Conservation (phyloP, 352 stramenopile species). For the Phytophthora pisi region DNA sequence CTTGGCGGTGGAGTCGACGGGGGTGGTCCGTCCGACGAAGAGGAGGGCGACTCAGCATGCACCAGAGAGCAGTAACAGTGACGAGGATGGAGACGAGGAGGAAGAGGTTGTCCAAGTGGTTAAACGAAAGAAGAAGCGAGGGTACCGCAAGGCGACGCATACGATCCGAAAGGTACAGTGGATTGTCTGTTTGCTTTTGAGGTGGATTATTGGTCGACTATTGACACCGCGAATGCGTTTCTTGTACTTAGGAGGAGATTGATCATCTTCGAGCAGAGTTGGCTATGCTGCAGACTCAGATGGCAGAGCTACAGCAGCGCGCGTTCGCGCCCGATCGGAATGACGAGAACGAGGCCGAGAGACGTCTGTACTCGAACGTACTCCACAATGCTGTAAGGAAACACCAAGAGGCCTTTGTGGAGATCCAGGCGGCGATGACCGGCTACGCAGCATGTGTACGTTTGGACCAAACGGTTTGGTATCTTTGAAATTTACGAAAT, state of each 20-base stretch:
- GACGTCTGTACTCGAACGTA: conserved; percentile 25
- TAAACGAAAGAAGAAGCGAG: conserved; percentile 28
- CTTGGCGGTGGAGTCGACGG: conserved; percentile 1
- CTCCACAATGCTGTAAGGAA: conserved; percentile 33
- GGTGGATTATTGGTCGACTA: not conserved
- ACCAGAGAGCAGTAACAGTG: not conserved
- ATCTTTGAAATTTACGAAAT: not conserved
- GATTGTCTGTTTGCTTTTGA: not conserved
- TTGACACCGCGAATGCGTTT: not conserved
- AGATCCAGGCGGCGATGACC: conserved; percentile 36
- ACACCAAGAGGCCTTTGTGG: conserved; percentile 36
- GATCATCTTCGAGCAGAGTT: conserved; percentile 32
- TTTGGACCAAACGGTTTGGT: too few relatives aligned
- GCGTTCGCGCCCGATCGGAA: conserved; percentile 21
- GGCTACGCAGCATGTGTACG: conserved; percentile 37
- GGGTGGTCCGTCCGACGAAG: conserved; percentile 5
- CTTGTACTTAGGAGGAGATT: conserved; percentile 35
- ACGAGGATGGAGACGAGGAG: conserved; percentile 3
- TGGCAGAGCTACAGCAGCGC: conserved; percentile 30
- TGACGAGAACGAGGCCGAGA: conserved; percentile 18
- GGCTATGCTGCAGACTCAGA: conserved; percentile 23
- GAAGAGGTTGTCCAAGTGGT: conserved; percentile 10
- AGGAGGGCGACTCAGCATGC: conserved; percentile 5
- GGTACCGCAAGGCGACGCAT: conserved; percentile 41
- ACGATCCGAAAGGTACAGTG: conserved; percentile 39